These are phyloP conservation scores for Lantana camara DNA, from an alignment of 257 asterid species.

Conservation along the genomic window DNA sequence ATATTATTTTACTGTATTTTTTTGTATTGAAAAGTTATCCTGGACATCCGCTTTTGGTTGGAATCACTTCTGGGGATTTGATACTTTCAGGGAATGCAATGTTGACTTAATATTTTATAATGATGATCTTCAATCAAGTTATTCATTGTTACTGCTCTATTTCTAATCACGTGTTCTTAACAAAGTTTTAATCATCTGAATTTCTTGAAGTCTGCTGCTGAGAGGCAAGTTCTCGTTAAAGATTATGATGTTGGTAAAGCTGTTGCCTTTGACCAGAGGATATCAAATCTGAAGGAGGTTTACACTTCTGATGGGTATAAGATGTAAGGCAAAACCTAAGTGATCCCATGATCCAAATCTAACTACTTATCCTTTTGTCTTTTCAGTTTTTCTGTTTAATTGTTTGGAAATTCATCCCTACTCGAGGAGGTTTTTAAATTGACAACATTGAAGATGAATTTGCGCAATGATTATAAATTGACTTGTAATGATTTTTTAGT, in stretches of 20 bases:
- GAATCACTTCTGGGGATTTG: conserved; percentile 19
- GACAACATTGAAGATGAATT: neutral
- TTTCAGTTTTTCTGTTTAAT: conserved; percentile 14
- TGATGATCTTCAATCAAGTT: too few species aligned
- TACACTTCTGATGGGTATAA: conserved; percentile 81
- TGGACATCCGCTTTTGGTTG: too few species aligned
- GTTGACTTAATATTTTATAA: too few species aligned
- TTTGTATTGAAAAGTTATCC: conserved; percentile 9
- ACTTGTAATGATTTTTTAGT: conserved; percentile 9
- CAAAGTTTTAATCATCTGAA: conserved; percentile 10
- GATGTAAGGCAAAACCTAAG: conserved; percentile 60
- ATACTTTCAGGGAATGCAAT: conserved; percentile 17
- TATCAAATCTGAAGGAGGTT: conserved; percentile 82
- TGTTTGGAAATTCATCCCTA: neutral
- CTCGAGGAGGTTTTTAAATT: neutral
- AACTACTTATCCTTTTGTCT: neutral
- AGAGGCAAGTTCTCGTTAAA: conserved; percentile 92
- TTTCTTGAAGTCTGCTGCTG: conserved; percentile 65
- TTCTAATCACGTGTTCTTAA: too few species aligned
- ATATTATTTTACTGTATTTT: too few species aligned
- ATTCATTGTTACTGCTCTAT: too few species aligned
- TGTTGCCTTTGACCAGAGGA: conserved; percentile 74
- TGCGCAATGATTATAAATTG: neutral
- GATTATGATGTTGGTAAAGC: conserved; percentile 71
- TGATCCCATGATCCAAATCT: conserved; percentile 1